A percentile compares a stretch with the other conserved stretches of the same genome.
Evolutionary conservation across 73 alveolate species (phyloP).

Genomic region (Paramecium octaurelia): DNA sequence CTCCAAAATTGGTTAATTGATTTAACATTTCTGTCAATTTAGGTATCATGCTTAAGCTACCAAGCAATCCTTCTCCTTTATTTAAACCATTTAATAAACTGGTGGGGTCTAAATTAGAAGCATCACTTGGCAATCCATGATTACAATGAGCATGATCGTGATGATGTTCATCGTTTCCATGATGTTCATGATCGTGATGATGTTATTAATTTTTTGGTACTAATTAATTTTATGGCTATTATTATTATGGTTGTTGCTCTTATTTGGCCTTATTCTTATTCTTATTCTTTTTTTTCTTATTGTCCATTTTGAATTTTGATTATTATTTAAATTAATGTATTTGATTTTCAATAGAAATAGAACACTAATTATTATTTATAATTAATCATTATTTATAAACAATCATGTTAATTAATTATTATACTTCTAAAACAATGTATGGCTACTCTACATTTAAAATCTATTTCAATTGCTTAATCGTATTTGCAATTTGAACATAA

Average conservation of each 20-base stretch:
- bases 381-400: not conserved
- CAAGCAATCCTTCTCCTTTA: not conserved
- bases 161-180: not conserved
- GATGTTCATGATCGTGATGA: conserved; percentile 10
- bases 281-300: not conserved
- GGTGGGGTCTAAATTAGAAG: not conserved
- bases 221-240: not conserved
- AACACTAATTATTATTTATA: not conserved
- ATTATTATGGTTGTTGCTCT: not conserved
- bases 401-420: not conserved
- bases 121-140: not conserved
- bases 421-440: not conserved
- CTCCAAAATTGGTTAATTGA: not conserved
- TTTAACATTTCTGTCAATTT: conserved; percentile 4
- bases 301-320: not conserved
- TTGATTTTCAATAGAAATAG: not conserved
- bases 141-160: not conserved
- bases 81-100: not conserved
- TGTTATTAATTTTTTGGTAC: not conserved
- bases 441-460: not conserved
- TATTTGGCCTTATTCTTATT: not conserved
- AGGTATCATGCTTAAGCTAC: not conserved
- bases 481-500: not conserved
- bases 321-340: not conserved
- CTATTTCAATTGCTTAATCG: not conserved